Evolutionary conservation across 208 protist genomes (phyloP), one percentile per base, ranked within the genome.

Genomic region (Porcisia deanei): DNA sequence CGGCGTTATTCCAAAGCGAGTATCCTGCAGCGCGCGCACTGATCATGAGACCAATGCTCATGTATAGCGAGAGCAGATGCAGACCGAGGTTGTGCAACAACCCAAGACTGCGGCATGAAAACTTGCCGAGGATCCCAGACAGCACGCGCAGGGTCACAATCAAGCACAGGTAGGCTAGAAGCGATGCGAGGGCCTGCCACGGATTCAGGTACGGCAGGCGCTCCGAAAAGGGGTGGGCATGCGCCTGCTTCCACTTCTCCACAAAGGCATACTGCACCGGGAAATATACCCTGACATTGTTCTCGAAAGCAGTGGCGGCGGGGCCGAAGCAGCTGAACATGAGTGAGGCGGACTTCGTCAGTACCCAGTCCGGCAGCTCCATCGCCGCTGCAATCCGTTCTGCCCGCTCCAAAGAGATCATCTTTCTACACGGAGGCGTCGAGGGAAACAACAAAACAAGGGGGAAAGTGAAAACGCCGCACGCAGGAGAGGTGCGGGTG

Each of bases 61-160:
- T 94, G 81, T 93, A 95, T 1, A 91, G 74, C 0, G 89, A 92
- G 10, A 95, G 81, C 7, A 88, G 49, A 75, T 86, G 84, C 0
- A 95, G 78, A 58, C 83, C 81, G 61, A 89, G 85, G 83, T 95
- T 95, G 83, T 95, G 89, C 39, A 86, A 8, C 47, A 94, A 55
- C 25, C 86, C 86, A 18, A 93, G 61, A 6, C 63, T 30, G 39
- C 79, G 84, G 77, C 88, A 90, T 30, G 79, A 80, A 37, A 73
- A 69, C 80, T 92, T 94, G 61, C 85, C 88, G 22, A 89, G 57
- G n/a, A 90, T 37, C 55, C 86, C 82, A 14, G 78, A 79, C 43
- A 91, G 59, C 6, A 82, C 8, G 25, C 71, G 73, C 14, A 88
- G 83, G 16, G 58, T 16, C 12, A 84, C 20, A 45, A 89, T 87